Evolutionary conservation across 148 eudicot genomes (phyloP).

Genomic region (Cornus controversa): DNA sequence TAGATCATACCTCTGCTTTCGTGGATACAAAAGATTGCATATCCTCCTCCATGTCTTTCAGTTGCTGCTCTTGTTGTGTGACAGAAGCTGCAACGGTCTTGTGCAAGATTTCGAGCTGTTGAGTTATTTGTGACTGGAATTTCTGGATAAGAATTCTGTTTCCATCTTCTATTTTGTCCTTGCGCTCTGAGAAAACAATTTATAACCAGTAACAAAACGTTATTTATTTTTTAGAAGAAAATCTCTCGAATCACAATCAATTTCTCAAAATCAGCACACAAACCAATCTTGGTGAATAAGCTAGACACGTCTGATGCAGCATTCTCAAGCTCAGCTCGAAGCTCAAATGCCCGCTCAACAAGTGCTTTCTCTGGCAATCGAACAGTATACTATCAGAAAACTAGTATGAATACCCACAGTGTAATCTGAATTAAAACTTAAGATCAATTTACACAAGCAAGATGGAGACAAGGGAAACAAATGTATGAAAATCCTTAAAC

Average conservation of each 20-base stretch:
- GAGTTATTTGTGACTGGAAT: slow-evolving; percentile 77
- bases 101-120: slow-evolving; percentile 88
- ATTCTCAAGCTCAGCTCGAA: slow-evolving; percentile 81
- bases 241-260: neutral
- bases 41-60: slow-evolving; percentile 93
- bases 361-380: slow-evolving; percentile 77
- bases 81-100: slow-evolving; percentile 81
- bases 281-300: slow-evolving; percentile 89
- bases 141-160: slow-evolving; percentile 75
- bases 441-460: neutral
- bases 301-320: slow-evolving; percentile 89
- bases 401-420: neutral
- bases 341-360: slow-evolving; percentile 86
- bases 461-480: neutral
- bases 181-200: slow-evolving; percentile 59
- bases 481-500: slow-evolving; percentile 8
- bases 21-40: slow-evolving; percentile 95
- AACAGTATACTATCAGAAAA: neutral
- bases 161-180: slow-evolving; percentile 90
- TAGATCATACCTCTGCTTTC: slow-evolving; percentile 70
- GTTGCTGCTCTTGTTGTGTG: slow-evolving; percentile 83
- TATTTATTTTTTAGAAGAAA: neutral
- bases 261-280: slow-evolving; percentile 21
- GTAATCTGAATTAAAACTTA: neutral
- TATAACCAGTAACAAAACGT: slow-evolving; percentile 14